Evolutionary conservation across 1,139 yeast species (phyloP).

Genomic region (Schizosaccharomyces versatilis): DNA sequence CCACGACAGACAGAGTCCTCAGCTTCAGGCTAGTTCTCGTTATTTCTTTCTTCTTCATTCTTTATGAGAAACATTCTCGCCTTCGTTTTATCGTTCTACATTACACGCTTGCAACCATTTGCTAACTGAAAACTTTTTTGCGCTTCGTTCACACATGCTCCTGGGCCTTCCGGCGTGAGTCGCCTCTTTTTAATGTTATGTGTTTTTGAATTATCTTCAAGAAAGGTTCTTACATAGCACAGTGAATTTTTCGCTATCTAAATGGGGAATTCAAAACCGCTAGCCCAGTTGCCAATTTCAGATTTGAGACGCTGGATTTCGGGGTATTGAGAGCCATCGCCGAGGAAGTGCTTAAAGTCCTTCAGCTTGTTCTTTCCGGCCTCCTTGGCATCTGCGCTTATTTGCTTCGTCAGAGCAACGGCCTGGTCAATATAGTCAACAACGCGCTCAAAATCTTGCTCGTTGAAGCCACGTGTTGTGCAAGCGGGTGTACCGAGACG

Average conservation of each 20-base stretch:
- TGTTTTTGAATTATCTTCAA: too few species aligned
- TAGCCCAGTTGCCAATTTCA: slow-evolving; percentile 2
- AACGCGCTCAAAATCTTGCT: slow-evolving; percentile 62
- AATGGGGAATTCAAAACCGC: slow-evolving; percentile 1
- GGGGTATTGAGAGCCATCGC: slow-evolving; percentile 1
- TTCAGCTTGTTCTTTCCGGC: not conserved
- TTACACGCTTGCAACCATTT: too few species aligned
- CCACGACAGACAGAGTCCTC: too few species aligned
- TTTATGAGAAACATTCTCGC: too few species aligned
- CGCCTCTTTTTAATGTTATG: too few species aligned
- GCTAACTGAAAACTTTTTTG: too few species aligned
- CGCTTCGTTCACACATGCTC: too few species aligned
- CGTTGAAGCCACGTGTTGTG: slow-evolving; percentile 90
- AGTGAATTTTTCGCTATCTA: not conserved
- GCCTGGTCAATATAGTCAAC: slow-evolving; percentile 69
- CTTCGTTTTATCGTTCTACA: too few species aligned
- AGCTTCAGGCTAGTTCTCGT: too few species aligned
- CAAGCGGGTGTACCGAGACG: slow-evolving; percentile 98
- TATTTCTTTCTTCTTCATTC: too few species aligned
- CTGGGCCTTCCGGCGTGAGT: too few species aligned
- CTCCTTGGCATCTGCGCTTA: slow-evolving; percentile 28
- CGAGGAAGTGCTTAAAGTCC: slow-evolving; percentile 5
- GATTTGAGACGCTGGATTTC: slow-evolving; percentile 3
- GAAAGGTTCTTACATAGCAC: not conserved
- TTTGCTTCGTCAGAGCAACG: slow-evolving; percentile 52